Base-by-base conservation (phyloP, 2,329 filamentous ascomycete species). In the Neofusicoccum sp. region DNA sequence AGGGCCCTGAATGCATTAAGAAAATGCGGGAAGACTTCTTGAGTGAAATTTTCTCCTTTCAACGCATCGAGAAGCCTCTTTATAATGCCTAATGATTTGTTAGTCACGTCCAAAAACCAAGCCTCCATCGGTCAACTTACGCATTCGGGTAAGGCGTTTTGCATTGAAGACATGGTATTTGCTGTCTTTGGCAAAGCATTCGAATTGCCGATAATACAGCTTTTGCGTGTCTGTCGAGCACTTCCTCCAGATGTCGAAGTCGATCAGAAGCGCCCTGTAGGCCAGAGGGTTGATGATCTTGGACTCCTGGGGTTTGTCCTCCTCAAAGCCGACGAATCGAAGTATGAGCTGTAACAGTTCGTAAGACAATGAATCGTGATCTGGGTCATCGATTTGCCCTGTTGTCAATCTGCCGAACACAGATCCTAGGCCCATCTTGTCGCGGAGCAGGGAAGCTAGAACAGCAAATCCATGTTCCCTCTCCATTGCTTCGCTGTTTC, bases 401-500 rank as follows among this genome's bases (percentile, higher is more conserved):
- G 52, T 56, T 9, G 50, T 63, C 6, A 52, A 50, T 63, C 44
- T 43, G 34, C 34, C 52, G 33, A 47, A 63, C 16, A 75, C 72
- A 2, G 73, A 68, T n/a, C 77, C 79, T 54, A 78, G 71, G 4
- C 89, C 90, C 36, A 97, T 81, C 74, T 97, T 97, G 61, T 91
- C 90, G 61, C 92, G 88, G 29, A 99, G 78, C 16, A 98, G 83
- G 76, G 93, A 87, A 44, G 90, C 90, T 56, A 99, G 79, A 39
- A 98, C 91, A 31, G 91, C 90, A 73, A 97, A 99, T 0, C 94
- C 96, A 68, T 96, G 95, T 64, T 96, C 93, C 70, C 91, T 89
- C 76, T 99, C 95, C 90, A 99, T 97, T 31, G 95, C 93, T 74
- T 99, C 96, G 68, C 95, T 98, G 68, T 98, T 98, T 67, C 95